Conservation (phyloP, 208 protist genomes). For the Crithidia fasciculata region DNA sequence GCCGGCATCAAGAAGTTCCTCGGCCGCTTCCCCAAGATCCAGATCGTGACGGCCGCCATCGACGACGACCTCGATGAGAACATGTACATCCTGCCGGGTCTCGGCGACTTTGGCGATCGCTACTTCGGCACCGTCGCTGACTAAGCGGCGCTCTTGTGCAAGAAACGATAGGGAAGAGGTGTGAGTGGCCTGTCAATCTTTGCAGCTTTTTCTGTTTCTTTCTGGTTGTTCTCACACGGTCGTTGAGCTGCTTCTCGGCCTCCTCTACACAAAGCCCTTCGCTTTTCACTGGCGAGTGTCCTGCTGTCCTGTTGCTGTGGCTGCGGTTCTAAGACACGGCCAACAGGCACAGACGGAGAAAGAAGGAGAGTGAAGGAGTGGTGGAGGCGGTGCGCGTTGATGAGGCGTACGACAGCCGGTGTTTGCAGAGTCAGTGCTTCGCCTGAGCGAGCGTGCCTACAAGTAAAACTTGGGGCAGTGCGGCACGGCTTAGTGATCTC, state of each 20-base stretch:
- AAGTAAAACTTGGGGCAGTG: not conserved
- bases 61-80: slow-evolving; percentile 92
- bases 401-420: too few relatives aligned
- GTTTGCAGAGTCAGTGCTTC: not conserved
- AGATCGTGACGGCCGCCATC: slow-evolving; percentile 92
- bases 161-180: too few relatives aligned
- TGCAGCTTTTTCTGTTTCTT: too few relatives aligned
- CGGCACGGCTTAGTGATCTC: not conserved
- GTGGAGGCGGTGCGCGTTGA: not conserved
- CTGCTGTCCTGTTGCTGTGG: too few relatives aligned
- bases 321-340: too few relatives aligned
- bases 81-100: slow-evolving; percentile 96
- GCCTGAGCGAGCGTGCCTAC: not conserved
- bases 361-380: not conserved
- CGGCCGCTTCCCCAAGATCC: slow-evolving; percentile 75
- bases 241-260: too few relatives aligned
- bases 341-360: too few relatives aligned
- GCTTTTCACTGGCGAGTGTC: too few relatives aligned
- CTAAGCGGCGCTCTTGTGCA: slow-evolving; percentile 6
- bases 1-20: slow-evolving; percentile 84
- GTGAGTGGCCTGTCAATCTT: too few relatives aligned
- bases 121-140: slow-evolving; percentile 94
- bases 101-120: slow-evolving; percentile 97
- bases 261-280: too few relatives aligned
- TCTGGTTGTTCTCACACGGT: too few relatives aligned